Evolutionary conservation across 257 asterid genomes (phyloP), one percentile per base, ranked within the genome.

Genomic region (Scutellaria baicalensis): DNA sequence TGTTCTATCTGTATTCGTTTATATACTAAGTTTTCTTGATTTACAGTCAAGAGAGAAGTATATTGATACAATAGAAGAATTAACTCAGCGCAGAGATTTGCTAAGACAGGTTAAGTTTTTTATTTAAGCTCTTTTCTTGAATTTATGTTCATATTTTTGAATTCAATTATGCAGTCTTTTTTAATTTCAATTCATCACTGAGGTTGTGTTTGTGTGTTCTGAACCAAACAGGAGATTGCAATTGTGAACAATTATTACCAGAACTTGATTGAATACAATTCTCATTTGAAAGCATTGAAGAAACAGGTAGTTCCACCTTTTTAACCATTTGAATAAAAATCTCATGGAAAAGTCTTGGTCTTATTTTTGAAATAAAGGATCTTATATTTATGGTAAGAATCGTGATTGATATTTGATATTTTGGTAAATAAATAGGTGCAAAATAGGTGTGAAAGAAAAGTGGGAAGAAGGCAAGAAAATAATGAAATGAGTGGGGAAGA

Each of bases 1-100:
- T 33, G 13, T 16, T 31, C n/a, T n/a, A n/a, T n/a, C n/a, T n/a
- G 1, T 52, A 7, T 52, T 52, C 6, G 1, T 35, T 38, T 10
- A 1, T 60, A 16, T 54, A 9, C 39, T 54, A 45, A 17, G 35
- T 14, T 65, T 23, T 16, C 35, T 11, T 59, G 58, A 8, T 57
- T 51, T 75, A 74, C 86, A 88, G 97, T 55, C 74, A 8, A 83
- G 35, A 54, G 82, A 80, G 63, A 78, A 83, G 36, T 78, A 59
- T 33, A 5, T 52, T 66, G 77, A 67, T 58, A 62, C 16, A 52
- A 51, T 86, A 14, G 66, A 82, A 13, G 84, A 71, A 35, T 81
- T 88, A 47, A 80, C 77, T 27, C 70, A 78, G 44, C 50, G 74
- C 47, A 77, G 82, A 59, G 80, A 86, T 66, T 52, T 59, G 64